Percentiles rank a stretch among this genome's conserved stretches.
Evolutionary conservation across 2,329 filamentous ascomycete species (phyloP).

Genomic region (Calonectria montana): DNA sequence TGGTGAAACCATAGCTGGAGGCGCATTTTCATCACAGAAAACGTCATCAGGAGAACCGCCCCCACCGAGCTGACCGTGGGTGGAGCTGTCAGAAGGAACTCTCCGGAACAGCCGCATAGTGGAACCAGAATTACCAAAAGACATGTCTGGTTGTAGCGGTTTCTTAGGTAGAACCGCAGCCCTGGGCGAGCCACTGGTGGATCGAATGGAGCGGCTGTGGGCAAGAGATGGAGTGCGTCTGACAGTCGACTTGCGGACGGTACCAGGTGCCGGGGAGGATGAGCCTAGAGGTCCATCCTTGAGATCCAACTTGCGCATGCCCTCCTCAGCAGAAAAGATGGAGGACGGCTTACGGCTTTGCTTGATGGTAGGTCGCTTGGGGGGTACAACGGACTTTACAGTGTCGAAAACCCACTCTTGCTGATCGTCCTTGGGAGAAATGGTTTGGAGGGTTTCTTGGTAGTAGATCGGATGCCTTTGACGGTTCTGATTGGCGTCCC

Average conservation of each 20-base stretch:
- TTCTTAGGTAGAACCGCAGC: slow-evolving; percentile 69
- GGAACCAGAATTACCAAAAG: slow-evolving; percentile 92
- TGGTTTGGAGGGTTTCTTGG: slow-evolving; percentile 86
- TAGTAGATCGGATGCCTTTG: slow-evolving; percentile 85
- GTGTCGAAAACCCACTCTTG: slow-evolving; percentile 98
- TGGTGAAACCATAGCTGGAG: slow-evolving; percentile 57
- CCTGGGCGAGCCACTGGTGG: slow-evolving; percentile 57
- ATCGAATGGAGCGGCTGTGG: slow-evolving; percentile 45
- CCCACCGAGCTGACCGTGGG: slow-evolving; percentile 52
- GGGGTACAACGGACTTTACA: slow-evolving; percentile 75
- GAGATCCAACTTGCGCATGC: slow-evolving; percentile 69
- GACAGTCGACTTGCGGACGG: slow-evolving; percentile 71
- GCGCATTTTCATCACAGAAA: slow-evolving; percentile 72
- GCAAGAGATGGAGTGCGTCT: slow-evolving; percentile 60
- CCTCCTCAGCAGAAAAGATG: slow-evolving; percentile 69
- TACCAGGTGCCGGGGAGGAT: slow-evolving; percentile 63
- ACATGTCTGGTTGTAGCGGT: slow-evolving; percentile 89
- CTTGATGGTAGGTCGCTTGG: slow-evolving; percentile 65
- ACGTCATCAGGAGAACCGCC: slow-evolving; percentile 54
- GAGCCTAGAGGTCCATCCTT: slow-evolving; percentile 70
- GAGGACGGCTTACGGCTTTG: slow-evolving; percentile 67
- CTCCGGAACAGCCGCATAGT: slow-evolving; percentile 92
- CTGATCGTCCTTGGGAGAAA: slow-evolving; percentile 74
- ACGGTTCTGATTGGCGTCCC: slow-evolving; percentile 78
- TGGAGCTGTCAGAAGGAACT: slow-evolving; percentile 77